A percentile compares a stretch with the other conserved stretches of the same genome.
phyloP scores from a whole-genome alignment of 106 monocot species.

The Triglochin maritima region DNA sequence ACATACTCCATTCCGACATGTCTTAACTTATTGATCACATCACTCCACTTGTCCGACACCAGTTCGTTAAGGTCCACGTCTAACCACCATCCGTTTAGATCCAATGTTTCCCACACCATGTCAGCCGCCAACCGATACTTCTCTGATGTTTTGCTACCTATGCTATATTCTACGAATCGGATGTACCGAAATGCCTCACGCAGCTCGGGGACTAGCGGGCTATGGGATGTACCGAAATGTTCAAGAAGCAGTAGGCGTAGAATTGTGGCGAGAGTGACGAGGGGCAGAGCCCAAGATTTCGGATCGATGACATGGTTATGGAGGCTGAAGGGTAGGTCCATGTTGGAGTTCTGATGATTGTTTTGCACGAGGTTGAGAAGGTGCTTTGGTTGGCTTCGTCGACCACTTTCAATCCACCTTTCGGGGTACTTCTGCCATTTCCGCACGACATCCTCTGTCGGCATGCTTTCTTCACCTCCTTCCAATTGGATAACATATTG shows the following conservation, averaged over 20 bases:
- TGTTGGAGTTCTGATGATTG: not conserved
- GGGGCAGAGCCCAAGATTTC: slow-evolving; percentile 10
- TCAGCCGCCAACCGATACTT: slow-evolving; percentile 11
- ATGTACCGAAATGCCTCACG: slow-evolving; percentile 13
- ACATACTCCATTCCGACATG: not conserved
- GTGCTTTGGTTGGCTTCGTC: not conserved
- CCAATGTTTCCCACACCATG: not conserved
- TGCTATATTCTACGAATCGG: slow-evolving; percentile 5
- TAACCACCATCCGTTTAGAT: not conserved
- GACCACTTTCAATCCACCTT: slow-evolving; percentile 9
- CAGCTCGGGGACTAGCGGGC: not conserved
- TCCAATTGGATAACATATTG: too few relatives aligned
- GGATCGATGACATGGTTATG: not conserved
- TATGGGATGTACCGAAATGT: too few relatives aligned
- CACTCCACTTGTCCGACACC: not conserved
- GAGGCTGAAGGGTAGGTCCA: not conserved
- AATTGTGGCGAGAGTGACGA: slow-evolving; percentile 6
- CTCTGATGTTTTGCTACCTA: not conserved
- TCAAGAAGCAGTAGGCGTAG: not conserved
- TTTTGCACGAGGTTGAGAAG: not conserved
- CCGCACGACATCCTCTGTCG: slow-evolving; percentile 64
- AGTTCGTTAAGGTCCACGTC: not conserved
- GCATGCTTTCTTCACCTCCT: not conserved
- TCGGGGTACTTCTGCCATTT: not conserved
- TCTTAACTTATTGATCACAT: not conserved